A percentile compares a stretch with the other conserved stretches of the same genome.
These are phyloP conservation scores for Haplographium delicatum DNA, from an alignment of 495 filamentous ascomycete genomes.

Conservation along the genomic window DNA sequence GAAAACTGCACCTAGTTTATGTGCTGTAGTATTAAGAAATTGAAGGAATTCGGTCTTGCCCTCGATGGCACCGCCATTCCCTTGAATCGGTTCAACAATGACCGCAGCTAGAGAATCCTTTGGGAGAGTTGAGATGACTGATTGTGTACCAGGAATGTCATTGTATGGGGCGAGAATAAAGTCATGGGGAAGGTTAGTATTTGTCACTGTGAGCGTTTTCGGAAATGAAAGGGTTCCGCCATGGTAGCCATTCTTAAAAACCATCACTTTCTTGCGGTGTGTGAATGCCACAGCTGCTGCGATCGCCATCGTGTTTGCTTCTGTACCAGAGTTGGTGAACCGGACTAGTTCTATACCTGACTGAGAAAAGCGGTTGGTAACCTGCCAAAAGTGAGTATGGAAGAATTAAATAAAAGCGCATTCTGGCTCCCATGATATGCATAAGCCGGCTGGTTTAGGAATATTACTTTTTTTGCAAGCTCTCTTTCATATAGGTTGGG, in stretches of 20 bases:
- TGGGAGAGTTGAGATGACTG: slow-evolving; percentile 27
- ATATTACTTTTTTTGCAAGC: slow-evolving; percentile 25
- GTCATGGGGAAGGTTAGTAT: slow-evolving; percentile 36
- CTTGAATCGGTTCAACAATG: slow-evolving; percentile 56
- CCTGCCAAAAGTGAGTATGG: background rate
- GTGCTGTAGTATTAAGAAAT: slow-evolving; percentile 28
- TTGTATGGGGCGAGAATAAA: slow-evolving; percentile 50
- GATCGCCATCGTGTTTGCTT: slow-evolving; percentile 35
- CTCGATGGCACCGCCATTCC: slow-evolving; percentile 45
- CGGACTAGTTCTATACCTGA: slow-evolving; percentile 30
- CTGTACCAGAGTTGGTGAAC: slow-evolving; percentile 38
- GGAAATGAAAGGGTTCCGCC: slow-evolving; percentile 43
- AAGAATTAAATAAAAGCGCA: no score
- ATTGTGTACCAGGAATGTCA: slow-evolving; percentile 34
- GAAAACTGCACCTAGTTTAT: slow-evolving; percentile 41
- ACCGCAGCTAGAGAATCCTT: slow-evolving; percentile 45
- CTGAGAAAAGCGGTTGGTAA: slow-evolving; percentile 14
- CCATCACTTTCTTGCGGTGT: slow-evolving; percentile 28
- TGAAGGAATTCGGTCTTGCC: slow-evolving; percentile 40
- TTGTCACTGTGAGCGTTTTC: slow-evolving; percentile 8
- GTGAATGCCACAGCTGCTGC: slow-evolving; percentile 29
- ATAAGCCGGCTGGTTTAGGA: no score
- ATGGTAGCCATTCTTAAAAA: slow-evolving; percentile 45
- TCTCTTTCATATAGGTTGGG: slow-evolving; percentile 28
- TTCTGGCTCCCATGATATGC: no score